These are phyloP conservation scores for Sodiomyces alkalinus DNA, from an alignment of 2,329 filamentous ascomycete species.

Conservation along the genomic window DNA sequence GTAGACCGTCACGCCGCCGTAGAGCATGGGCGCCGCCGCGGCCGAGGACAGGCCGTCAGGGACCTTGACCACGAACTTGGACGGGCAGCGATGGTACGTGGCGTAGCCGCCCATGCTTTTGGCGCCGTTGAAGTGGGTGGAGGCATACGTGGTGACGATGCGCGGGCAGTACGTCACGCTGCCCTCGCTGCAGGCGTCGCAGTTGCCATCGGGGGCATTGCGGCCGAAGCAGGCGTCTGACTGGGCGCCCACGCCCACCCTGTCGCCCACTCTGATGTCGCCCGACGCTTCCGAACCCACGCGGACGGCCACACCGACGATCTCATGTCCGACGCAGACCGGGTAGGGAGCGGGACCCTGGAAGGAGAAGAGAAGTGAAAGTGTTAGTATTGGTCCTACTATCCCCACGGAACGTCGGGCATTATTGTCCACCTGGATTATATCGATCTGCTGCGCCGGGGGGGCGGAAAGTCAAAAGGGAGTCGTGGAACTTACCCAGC, in stretches of 20 bases:
- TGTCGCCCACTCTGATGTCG: conserved; percentile 36
- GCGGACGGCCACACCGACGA: conserved; percentile 27
- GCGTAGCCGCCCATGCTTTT: conserved; percentile 21
- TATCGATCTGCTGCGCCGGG: background rate
- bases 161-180: conserved; percentile 23
- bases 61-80: conserved; percentile 34
- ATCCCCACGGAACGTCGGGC: too few relatives aligned
- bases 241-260: conserved; percentile 45
- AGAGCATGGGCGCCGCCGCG: conserved; percentile 48
- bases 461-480: background rate
- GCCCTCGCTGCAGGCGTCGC: conserved; percentile 22
- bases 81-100: conserved; percentile 17
- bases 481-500: conserved; percentile 25
- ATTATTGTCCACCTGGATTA: too few relatives aligned
- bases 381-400: background rate
- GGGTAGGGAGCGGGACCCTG: conserved; percentile 8
- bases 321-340: conserved; percentile 18
- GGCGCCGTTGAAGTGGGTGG: conserved; percentile 20
- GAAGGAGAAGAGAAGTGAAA: background rate
- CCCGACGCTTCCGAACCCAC: conserved; percentile 27
- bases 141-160: conserved; percentile 29
- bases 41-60: conserved; percentile 24
- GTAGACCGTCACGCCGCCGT: conserved; percentile 55
- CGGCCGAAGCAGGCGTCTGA: conserved; percentile 30
- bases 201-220: conserved; percentile 11